Evolutionary conservation across 2,329 filamentous ascomycete species (phyloP).

Genomic region (Neonectria coccinea): DNA sequence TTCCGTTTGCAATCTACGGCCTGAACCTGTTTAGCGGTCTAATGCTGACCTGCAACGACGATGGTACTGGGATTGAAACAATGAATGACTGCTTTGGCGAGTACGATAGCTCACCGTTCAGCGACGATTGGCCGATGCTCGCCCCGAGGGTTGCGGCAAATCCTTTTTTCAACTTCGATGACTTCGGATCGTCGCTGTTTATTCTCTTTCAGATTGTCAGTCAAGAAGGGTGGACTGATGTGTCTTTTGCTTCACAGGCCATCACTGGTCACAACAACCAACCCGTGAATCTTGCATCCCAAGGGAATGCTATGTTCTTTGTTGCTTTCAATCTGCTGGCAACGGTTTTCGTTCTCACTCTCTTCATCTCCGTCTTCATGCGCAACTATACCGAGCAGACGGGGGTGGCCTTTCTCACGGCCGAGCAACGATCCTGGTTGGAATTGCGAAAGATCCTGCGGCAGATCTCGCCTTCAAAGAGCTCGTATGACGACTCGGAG

Average conservation of each 20-base stretch:
- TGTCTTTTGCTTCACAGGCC: conserved; percentile 85
- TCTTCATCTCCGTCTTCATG: conserved; percentile 99
- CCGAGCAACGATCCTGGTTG: conserved; percentile 96
- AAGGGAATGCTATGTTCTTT: conserved; percentile 94
- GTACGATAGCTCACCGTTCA: conserved; percentile 79
- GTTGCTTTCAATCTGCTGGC: conserved; percentile 95
- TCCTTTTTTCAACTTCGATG: conserved; percentile 90
- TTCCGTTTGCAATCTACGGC: conserved; percentile 97
- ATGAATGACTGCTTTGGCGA: conserved; percentile 87
- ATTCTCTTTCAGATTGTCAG: conserved; percentile 99
- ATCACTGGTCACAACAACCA: conserved; percentile 84
- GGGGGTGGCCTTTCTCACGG: conserved; percentile 93
- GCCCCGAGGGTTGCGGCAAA: conserved; percentile 86
- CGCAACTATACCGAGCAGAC: conserved; percentile 99
- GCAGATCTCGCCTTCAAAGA: conserved; percentile 94
- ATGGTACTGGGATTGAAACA: conserved; percentile 65
- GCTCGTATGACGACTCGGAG: conserved; percentile 82
- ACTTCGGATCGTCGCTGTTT: conserved; percentile 93
- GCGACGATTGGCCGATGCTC: conserved; percentile 79
- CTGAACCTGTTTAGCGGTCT: conserved; percentile 91
- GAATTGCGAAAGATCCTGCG: conserved; percentile 91
- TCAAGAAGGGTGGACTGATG: conserved; percentile 96
- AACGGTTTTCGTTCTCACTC: conserved; percentile 93
- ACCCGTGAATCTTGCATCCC: conserved; percentile 74
- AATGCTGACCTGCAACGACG: conserved; percentile 80